A percentile compares a stretch with the other conserved stretches of the same genome.
These are phyloP conservation scores for Cucurbita ficifolia DNA, from an alignment of 306 rosid genomes.

Conservation along the genomic window DNA sequence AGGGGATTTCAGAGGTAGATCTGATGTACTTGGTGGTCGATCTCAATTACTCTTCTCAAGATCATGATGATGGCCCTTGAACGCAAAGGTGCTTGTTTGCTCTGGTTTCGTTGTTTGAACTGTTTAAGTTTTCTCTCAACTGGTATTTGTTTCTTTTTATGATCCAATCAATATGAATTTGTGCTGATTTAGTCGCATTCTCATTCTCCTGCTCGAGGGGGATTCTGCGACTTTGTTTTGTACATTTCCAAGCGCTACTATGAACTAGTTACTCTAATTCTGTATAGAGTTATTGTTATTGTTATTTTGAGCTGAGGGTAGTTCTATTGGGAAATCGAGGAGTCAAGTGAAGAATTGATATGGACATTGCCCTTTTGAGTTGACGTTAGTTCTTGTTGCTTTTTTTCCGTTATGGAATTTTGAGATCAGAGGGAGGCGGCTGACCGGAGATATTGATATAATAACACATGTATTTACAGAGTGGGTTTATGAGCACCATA, in stretches of 20 bases:
- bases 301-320: not conserved
- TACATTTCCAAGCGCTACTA: not conserved
- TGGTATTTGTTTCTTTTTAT: slow-evolving; percentile 9
- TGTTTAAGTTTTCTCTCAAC: not conserved
- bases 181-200: slow-evolving; percentile 5
- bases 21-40: slow-evolving; percentile 82
- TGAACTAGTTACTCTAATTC: not conserved
- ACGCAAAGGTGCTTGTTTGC: slow-evolving; percentile 33
- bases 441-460: not conserved
- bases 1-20: slow-evolving; percentile 38
- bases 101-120: not conserved
- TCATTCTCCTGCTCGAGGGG: not conserved
- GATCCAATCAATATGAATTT: not conserved
- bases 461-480: not conserved
- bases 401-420: not conserved
- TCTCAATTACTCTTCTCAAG: slow-evolving; percentile 47
- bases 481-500: not conserved
- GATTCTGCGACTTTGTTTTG: not conserved
- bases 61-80: slow-evolving; percentile 91
- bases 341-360: slow-evolving; percentile 5
- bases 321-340: not conserved
- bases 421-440: not conserved
- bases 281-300: not conserved
- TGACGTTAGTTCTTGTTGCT: not conserved
- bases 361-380: not conserved